A percentile compares a stretch with the other conserved stretches of the same genome.
These are phyloP conservation scores for Schizochytrium sp. DNA, from an alignment of 108 stramenopile species.

Conservation along the genomic window DNA sequence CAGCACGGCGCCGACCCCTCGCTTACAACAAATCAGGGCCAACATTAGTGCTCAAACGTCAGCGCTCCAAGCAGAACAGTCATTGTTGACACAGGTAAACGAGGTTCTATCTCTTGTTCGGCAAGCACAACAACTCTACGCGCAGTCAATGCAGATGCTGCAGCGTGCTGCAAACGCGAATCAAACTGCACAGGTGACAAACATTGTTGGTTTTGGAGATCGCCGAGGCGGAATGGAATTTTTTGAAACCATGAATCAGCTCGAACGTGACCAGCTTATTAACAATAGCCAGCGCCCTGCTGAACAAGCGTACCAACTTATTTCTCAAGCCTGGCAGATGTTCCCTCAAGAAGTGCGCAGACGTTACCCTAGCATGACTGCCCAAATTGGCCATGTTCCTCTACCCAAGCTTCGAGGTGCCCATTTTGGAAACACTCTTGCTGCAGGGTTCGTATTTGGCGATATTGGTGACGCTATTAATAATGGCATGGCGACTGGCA, in stretches of 20 bases:
- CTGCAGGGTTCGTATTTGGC: constrained; percentile 35
- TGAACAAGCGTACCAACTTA: constrained; percentile 28
- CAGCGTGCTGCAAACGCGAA: constrained; percentile 11
- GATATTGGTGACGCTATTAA: constrained; percentile 25
- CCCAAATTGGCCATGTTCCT: constrained; percentile 23
- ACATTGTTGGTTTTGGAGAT: neutral
- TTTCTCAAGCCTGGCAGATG: neutral
- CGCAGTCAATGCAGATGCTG: constrained; percentile 43
- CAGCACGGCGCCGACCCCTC: constrained; percentile 7
- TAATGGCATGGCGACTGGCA: constrained; percentile 41
- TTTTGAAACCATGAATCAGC: constrained; percentile 33
- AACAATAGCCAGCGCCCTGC: constrained; percentile 46
- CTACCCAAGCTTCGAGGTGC: neutral
- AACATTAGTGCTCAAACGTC: constrained; percentile 18
- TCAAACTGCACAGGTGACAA: constrained; percentile 29
- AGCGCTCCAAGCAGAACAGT: neutral
- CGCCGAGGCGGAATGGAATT: constrained; percentile 14
- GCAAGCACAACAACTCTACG: constrained; percentile 53
- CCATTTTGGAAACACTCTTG: constrained; percentile 15
- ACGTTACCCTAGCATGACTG: constrained; percentile 26
- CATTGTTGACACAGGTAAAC: constrained; percentile 28
- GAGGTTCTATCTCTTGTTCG: constrained; percentile 5
- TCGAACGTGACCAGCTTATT: constrained; percentile 45
- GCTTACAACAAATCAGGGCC: constrained; percentile 23
- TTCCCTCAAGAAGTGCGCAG: constrained; percentile 36